Base-by-base conservation (phyloP, 306 rosid species). In the Rosa multiflora region DNA sequence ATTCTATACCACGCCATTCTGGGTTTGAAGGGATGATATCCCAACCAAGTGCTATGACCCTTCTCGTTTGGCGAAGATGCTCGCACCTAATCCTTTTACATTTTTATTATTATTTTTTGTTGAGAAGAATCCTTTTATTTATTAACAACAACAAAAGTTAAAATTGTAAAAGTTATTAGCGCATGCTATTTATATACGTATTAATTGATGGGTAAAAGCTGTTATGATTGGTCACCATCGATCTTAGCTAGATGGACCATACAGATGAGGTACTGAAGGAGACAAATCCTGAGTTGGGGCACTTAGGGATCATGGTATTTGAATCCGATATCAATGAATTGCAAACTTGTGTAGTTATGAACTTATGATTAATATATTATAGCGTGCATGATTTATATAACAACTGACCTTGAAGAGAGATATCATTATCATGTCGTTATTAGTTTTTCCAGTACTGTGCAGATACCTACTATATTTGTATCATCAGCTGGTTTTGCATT, bases 151-250 rank as follows among this genome's bases (percentile, higher is more conserved):
- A 29, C 32, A 59, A 15, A 21, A 29, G 39, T 79, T 72, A 43
- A 69, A 78, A 85, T 84, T 67, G 79, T 84, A 78, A 47, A 72
- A 67, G 80, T 76, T 62, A 80, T 78, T 85, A 85, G 90, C 87
- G 87, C 87, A 85, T 76, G 86, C 74, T 62, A 72, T 72, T 51
- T 56, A 79, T 83, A 29, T 62, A 62, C 6, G 18, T 4, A 62
- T 62, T 86, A 70, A 91, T 82, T 79, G 86, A 82, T 77, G 81
- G 87, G 86, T 89, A 83, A 79, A 82, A 81, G 82, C 85, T 72
- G 71, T 78, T 37, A 84, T 23, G 94, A 87, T 80, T 78, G 70
- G 93, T 89, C 92, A 84, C 84, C 83, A 85, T 89, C 56, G 18
- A 32, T 37, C 43, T 11, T 61, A 11, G 67, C 91, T 87, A 26